A percentile compares a stretch with the other conserved stretches of the same genome.
Conservation (phyloP, 202 grass and related monocot genomes). For the Carex sylvatica region DNA sequence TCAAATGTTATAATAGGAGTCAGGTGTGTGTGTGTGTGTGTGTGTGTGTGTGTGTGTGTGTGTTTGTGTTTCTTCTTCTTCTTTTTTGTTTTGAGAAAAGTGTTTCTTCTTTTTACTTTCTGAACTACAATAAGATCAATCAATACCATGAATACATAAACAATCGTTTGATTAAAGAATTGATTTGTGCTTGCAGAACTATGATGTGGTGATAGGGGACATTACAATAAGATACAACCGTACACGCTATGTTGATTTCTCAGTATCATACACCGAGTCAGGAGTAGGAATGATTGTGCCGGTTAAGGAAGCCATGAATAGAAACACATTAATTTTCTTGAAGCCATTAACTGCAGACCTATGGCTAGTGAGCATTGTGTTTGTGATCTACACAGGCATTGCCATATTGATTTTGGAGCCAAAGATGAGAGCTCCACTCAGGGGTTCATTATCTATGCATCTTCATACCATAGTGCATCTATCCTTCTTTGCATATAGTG, state of each 20-base stretch:
- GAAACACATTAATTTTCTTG: constrained; percentile 46
- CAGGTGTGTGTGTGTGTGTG: too few species aligned
- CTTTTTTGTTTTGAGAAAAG: too few species aligned
- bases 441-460: constrained; percentile 36
- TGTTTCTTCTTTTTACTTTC: too few species aligned
- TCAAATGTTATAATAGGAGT: too few species aligned
- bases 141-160: too few species aligned
- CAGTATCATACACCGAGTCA: constrained; percentile 40
- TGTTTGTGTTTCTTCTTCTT: too few species aligned
- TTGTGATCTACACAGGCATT: constrained; percentile 56
- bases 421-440: constrained; percentile 29
- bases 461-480: constrained; percentile 40
- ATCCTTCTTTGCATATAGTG: constrained; percentile 31
- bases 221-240: constrained; percentile 45
- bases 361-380: constrained; percentile 41
- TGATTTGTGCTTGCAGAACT: constrained; percentile 27
- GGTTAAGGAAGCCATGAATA: constrained; percentile 23
- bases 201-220: constrained; percentile 50
- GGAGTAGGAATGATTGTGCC: constrained; percentile 49
- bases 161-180: neutral
- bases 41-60: too few species aligned
- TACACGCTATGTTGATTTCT: constrained; percentile 39
- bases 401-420: constrained; percentile 50
- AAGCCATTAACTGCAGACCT: constrained; percentile 46
- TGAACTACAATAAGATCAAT: too few species aligned